Conservation (phyloP, 2,329 filamentous ascomycete species). For the Sordariomycetes sp. region DNA sequence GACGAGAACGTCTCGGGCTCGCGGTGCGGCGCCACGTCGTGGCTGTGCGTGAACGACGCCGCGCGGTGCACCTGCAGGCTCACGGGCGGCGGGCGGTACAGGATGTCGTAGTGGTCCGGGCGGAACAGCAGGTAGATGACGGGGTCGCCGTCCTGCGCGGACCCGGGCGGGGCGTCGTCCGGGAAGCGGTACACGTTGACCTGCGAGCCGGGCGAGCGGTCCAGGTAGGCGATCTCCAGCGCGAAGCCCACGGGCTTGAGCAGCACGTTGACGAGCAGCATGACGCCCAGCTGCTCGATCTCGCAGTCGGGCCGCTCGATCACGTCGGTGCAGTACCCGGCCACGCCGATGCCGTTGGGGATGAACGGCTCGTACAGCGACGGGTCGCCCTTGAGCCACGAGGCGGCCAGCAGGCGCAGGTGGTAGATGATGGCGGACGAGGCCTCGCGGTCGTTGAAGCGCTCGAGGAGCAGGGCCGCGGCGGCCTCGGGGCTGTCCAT, state of each 20-base stretch:
- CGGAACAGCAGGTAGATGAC: slow-evolving; percentile 52
- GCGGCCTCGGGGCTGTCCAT: slow-evolving; percentile 50
- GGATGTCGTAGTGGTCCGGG: slow-evolving; percentile 86
- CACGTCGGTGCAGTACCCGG: slow-evolving; percentile 56
- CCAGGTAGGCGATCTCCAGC: slow-evolving; percentile 84
- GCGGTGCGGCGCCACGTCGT: slow-evolving; percentile 28
- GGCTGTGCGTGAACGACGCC: slow-evolving; percentile 32
- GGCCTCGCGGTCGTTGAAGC: slow-evolving; percentile 61
- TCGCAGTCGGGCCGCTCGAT: slow-evolving; percentile 71
- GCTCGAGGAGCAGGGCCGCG: slow-evolving; percentile 40
- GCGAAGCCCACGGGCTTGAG: slow-evolving; percentile 69
- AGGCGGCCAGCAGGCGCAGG: slow-evolving; percentile 68
- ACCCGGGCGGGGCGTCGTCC: slow-evolving; percentile 37
- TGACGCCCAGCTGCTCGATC: slow-evolving; percentile 84
- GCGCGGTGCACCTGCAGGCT: slow-evolving; percentile 44
- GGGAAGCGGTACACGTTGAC: slow-evolving; percentile 63
- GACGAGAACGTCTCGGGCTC: slow-evolving; percentile 29
- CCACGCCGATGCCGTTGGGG: slow-evolving; percentile 43
- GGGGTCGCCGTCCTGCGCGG: slow-evolving; percentile 32
- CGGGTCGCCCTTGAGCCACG: slow-evolving; percentile 70
- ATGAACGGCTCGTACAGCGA: slow-evolving; percentile 65
- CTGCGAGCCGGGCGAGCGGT: slow-evolving; percentile 67
- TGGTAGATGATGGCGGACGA: slow-evolving; percentile 80
- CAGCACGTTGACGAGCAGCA: slow-evolving; percentile 65
- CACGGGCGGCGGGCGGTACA: slow-evolving; percentile 53